phyloP scores from a whole-genome alignment of 139 green algal genomes.

The Coelastrella sp. region DNA sequence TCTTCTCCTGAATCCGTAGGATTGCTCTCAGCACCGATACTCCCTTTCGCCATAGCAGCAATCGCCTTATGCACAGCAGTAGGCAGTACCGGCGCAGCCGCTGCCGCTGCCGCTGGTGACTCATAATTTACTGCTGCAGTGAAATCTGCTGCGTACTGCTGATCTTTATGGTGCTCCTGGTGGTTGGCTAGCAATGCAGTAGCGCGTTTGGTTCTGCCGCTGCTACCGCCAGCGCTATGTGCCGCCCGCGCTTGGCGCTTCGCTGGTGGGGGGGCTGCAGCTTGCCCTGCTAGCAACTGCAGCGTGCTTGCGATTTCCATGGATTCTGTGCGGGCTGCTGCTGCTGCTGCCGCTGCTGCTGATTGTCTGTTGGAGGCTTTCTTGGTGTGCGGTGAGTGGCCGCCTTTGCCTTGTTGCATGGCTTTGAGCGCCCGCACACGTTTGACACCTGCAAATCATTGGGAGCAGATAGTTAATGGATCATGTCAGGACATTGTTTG shows the following conservation, averaged over 20 bases:
- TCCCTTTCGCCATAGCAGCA: slow-evolving; percentile 23
- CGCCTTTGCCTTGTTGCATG: slow-evolving; percentile 55
- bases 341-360: slow-evolving; percentile 3
- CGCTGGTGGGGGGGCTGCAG: neutral
- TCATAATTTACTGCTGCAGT: neutral
- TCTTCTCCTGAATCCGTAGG: slow-evolving; percentile 71
- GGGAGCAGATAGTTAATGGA: too few species aligned
- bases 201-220: slow-evolving; percentile 16
- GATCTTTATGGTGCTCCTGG: neutral
- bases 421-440: slow-evolving; percentile 60
- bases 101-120: neutral
- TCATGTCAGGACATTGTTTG: too few species aligned
- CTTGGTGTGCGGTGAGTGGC: slow-evolving; percentile 9
- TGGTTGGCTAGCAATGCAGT: neutral
- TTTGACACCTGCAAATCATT: slow-evolving; percentile 61
- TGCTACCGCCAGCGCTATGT: slow-evolving; percentile 2
- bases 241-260: slow-evolving; percentile 22
- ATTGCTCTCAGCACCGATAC: slow-evolving; percentile 48
- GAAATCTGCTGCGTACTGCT: neutral
- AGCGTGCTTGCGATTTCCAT: slow-evolving; percentile 24
- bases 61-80: slow-evolving; percentile 18
- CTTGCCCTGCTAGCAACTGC: slow-evolving; percentile 33
- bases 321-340: slow-evolving; percentile 28
- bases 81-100: neutral
- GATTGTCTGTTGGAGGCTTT: neutral